phyloP scores from a whole-genome alignment of 306 rosid genomes.

The barrel medic (Medicago truncatula) region MtrunA17r5.0-ANR NC_053049.1:31656001-31656500 shows the following conservation, averaged over 20 bases:
- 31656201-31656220: constrained; percentile 29
- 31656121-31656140: constrained; percentile 92
- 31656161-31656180: constrained; percentile 96
- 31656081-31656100: constrained; percentile 90
- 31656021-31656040: constrained; percentile 8
- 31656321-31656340: constrained; percentile 98
- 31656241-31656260: neutral
- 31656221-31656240: constrained; percentile 33
- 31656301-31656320: constrained; percentile 89
- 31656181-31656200: constrained; percentile 47
- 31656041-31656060: constrained; percentile 44
- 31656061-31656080: constrained; percentile 99
- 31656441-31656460: constrained; percentile 39
- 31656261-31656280: constrained; percentile 4
- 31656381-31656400: constrained; percentile 98
- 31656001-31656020: constrained; percentile 20
- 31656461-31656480: neutral
- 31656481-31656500: constrained; percentile 37
- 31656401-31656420: constrained; percentile 75
- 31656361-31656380: constrained; percentile 99
- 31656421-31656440: constrained; percentile 39
- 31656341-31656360: constrained; percentile 95
- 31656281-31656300: constrained; percentile 40
- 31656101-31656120: constrained; percentile 95
- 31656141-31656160: constrained; percentile 98